Evolutionary conservation across 148 eudicot species (phyloP).

Genomic region (Amaranthus palmeri): DNA sequence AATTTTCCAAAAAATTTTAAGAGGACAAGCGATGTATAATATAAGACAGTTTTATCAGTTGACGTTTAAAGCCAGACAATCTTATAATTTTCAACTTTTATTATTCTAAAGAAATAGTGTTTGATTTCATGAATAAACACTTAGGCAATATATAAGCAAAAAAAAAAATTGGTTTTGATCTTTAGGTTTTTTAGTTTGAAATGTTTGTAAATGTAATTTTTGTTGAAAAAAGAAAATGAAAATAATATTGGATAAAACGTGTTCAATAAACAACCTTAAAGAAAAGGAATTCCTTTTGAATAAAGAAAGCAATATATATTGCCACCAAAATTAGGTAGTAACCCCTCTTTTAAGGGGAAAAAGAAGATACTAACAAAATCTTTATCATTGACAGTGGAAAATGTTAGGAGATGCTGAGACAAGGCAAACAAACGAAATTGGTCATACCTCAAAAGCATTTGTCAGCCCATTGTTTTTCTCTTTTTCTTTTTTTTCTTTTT

Average conservation of each 20-base stretch:
- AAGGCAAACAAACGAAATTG: slow-evolving; percentile 1
- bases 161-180: no score
- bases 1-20: no score
- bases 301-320: neutral
- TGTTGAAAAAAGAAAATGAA: neutral
- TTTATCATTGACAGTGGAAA: slow-evolving; percentile 3
- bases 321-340: slow-evolving; percentile 4
- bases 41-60: no score
- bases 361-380: neutral
- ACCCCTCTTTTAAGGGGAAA: slow-evolving; percentile 1
- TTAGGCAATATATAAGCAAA: no score
- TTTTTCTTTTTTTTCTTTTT: neutral
- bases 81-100: no score
- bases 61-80: no score
- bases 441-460: neutral
- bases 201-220: neutral
- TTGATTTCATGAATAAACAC: no score
- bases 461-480: neutral
- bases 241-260: neutral
- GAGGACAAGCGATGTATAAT: no score
- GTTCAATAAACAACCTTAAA: neutral
- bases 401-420: neutral
- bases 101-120: no score
- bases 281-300: neutral
- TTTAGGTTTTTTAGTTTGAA: no score